Conservation (phyloP, 352 stramenopile genomes). For the Lagenidium giganteum region DNA sequence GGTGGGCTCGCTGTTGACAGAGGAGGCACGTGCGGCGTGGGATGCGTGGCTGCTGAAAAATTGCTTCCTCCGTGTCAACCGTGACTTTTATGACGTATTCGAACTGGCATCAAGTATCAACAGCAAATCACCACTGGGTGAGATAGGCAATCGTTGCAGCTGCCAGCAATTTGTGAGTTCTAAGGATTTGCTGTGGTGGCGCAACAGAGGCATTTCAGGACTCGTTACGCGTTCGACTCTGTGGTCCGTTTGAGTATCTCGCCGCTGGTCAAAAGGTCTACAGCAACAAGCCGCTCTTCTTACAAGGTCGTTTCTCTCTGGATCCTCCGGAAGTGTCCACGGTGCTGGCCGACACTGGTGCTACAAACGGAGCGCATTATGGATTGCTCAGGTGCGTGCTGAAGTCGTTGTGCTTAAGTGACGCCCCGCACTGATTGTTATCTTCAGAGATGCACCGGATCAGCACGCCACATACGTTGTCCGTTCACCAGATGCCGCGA, state of each 20-base stretch:
- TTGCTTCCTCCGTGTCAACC: slow-evolving; percentile 21
- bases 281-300: slow-evolving; percentile 28
- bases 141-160: neutral
- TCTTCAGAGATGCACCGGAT: slow-evolving; percentile 33
- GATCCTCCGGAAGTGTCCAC: slow-evolving; percentile 51
- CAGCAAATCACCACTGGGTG: slow-evolving; percentile 28
- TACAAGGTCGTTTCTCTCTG: slow-evolving; percentile 48
- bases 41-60: slow-evolving; percentile 28
- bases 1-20: slow-evolving; percentile 2
- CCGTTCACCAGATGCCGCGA: slow-evolving; percentile 14
- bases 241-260: slow-evolving; percentile 48
- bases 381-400: slow-evolving; percentile 39
- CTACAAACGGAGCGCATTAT: slow-evolving; percentile 28
- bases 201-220: slow-evolving; percentile 43
- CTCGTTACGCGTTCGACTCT: slow-evolving; percentile 31
- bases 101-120: slow-evolving; percentile 28
- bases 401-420: neutral
- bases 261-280: slow-evolving; percentile 10
- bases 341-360: slow-evolving; percentile 18
- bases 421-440: neutral
- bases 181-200: neutral
- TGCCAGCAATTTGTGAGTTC: slow-evolving; percentile 1
- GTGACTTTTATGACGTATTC: slow-evolving; percentile 47
- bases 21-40: slow-evolving; percentile 26
- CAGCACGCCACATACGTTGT: slow-evolving; percentile 40